Evolutionary conservation across 2,329 filamentous ascomycete genomes (phyloP), one percentile per base, ranked within the genome.

Genomic region (Pseudogymnoascus sp.): DNA sequence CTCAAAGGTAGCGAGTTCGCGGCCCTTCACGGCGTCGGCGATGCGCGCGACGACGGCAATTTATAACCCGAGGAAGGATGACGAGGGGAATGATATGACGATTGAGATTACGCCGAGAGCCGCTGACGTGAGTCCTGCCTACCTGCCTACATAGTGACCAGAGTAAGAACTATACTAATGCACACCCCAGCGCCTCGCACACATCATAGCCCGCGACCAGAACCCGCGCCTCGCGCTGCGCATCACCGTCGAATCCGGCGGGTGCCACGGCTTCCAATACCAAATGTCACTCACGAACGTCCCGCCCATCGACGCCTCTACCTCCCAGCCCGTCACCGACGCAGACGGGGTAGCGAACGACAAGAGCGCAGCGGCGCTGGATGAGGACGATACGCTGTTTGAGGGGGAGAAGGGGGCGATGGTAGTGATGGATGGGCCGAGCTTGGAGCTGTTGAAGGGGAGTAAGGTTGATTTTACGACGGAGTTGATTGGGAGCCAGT

Each of bases 261-360:
- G 94, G 62, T 99, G 94, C 74, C 94, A 99, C 75, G 94, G 94
- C 59, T 99, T 99, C 74, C 94, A 99, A 74, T 99, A 99, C 72
- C 78, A 96, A 55, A 96, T 99, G 90, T 90, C 87, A 13, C 81
- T 97, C 3, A 87, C 90, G 2, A 84, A 83, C 0, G 75, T 87
- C 1, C 84, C 84, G 0, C 39, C 67, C 3, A 61, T 67, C 0
- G 69, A 72, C 4, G 69, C 73, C 5, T 70, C 76, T 1, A 66
- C 72, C 5, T 68, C 58, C 0, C 58, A 59, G 29, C 36, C 64
- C 36, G 55, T 39, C 0, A 33, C 29, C 10, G 15, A 40, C 35
- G 10, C 10, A 13, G 36, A 61, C 9, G 64, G 61, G 59, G 33
- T 60, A 29, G 13, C 27, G 37, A 36, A 61, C 5, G 64, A 62